Evolutionary conservation across 495 filamentous ascomycete genomes (phyloP), one percentile per base, ranked within the genome.

Genomic region (Hypomontagnella submonticulosa): DNA sequence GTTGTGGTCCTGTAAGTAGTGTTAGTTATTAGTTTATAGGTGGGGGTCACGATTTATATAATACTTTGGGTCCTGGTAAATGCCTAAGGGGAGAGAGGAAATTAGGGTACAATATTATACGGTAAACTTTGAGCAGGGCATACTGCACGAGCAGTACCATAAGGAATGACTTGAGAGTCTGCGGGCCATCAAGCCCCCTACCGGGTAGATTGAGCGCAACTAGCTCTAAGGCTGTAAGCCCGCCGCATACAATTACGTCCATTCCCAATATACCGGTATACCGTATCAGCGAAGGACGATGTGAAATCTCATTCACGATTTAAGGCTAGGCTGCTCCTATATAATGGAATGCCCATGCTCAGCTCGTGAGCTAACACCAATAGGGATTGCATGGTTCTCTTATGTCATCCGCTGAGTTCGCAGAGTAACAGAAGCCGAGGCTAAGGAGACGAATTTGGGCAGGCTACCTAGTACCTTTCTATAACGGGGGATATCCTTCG

Each of bases 21-120:
- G 41, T 62, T 15, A 59, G 53, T 27, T 36, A 44, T 2, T 6
- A 44, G 9, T 4, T 37, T n/a, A n/a, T 27, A 4, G 12, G 12
- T 37, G 1, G 13, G 13, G 12, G 20, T 19, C n/a, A n/a, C n/a
- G 32, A 2, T 49, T 44, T 12, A 2, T 44, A 41, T 47, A 19
- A 19, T 68, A 72, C 72, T 58, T 65, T 66, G 38, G 73, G 73
- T 11, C 67, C 68, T 9, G 74, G 74, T 4, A 76, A 47, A 19
- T 73, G 60, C 32, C 74, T 66, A 12, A 76, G 68, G 16, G 74
- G 70, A 16, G 74, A 76, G 16, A 70, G 55, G 38, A 64, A 71
- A 42, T 43, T 58, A 4, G 71, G 69, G 19, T 71, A 76, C 1
- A 76, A 13, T 20, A 67, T 48, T 16, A 73, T 18, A 15, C 58